Base-by-base conservation (phyloP, 2,329 filamentous ascomycete species). In the Colletotrichum musicola region DNA sequence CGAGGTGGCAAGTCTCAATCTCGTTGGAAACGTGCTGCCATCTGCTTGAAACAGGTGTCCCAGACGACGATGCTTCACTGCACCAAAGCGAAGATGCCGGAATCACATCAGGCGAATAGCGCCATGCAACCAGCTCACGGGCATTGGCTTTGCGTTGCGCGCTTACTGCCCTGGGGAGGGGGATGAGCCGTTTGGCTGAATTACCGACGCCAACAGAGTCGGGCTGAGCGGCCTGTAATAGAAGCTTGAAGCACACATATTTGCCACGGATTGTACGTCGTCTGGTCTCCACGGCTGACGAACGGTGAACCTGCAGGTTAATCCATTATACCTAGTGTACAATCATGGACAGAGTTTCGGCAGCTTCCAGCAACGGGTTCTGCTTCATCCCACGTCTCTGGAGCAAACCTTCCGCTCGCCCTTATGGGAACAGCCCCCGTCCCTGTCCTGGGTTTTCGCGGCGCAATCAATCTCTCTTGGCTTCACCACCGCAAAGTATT, bases 1-100 rank as follows among this genome's bases (percentile, higher is more conserved):
- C 53, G 46, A 68, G 53, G 59, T 63, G 60, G 27, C 46, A 50
- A 40, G 58, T 22, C 27, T 63, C 54, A 54, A 64, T 68, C 47
- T 68, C 44, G 54, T 64, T 44, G 49, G 60, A 64, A 68, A 64
- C 61, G 40, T 30, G 38, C 49, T 49, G 30, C 20, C 38, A 54
- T 65, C 65, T 65, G 65, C 55, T 68, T 64, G 65, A 68, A 68
- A 68, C 65, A 53, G 55, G 40, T 14, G 50, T 68, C 61, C 49
- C 65, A 59, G 50, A 59, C 59, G 53, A 60, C 47, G 54, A 68
- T 42, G 61, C 53, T 64, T 64, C 65, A 44, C 54, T 42, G 35
- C 35, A 35, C 30, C 30, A 4, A 4, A 4, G 30, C 30, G 30
- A 27, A 30, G 47, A 44, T n/a, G 58, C 20, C 42, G 54, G 6